Base-by-base conservation (phyloP, 805 yeast species). In the Groenewaldozyma salmanticensis region DNA sequence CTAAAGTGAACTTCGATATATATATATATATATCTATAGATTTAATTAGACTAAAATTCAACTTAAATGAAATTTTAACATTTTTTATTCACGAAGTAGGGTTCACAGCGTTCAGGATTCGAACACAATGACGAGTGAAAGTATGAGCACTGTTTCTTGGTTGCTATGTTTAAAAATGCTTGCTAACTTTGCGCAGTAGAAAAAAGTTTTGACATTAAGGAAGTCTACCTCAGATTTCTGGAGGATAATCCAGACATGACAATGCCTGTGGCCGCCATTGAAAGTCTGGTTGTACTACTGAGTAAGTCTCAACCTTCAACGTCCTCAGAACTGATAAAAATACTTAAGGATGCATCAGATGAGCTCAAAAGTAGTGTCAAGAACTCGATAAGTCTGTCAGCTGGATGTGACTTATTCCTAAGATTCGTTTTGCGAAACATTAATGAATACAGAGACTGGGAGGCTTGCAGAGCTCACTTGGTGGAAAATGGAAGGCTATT, bases 201-300 rank as follows among this genome's bases (percentile, higher is more conserved):
- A 6, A 6, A 31, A 5, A 24, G 13, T 20, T 87, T 92, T 58
- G 94, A 88, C 60, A 86, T 92, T 51, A 86, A 80, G 35, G 70
- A 75, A 52, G 76, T 90, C 0, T 92, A 92, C 58, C 70, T 85
- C 43, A 73, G 74, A 57, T 87, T 85, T 59, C 68, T 92, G 47
- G 76, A 74, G 51, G 95, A 87, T 38, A 96, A 92, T 63, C 71
- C 84, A n/a, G 97, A 92, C 43, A 84, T 92, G 78, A 88, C 98
- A 4, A 92, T 88, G 96, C 99, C 99, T 1, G 85, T 92, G 27
- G 99, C 98, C 33, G 98, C 98, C 27, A 92, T 92, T 55, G 97
- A 92, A 66, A 77, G 95, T 9, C 68, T 92, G 35, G 95, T 92
- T 21, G 82, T 92, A 5, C 72, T 92, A 63, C 64, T 90, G 21